Conservation (phyloP, 1,139 yeast genomes). For the Debaryomyces subglobosus region DNA sequence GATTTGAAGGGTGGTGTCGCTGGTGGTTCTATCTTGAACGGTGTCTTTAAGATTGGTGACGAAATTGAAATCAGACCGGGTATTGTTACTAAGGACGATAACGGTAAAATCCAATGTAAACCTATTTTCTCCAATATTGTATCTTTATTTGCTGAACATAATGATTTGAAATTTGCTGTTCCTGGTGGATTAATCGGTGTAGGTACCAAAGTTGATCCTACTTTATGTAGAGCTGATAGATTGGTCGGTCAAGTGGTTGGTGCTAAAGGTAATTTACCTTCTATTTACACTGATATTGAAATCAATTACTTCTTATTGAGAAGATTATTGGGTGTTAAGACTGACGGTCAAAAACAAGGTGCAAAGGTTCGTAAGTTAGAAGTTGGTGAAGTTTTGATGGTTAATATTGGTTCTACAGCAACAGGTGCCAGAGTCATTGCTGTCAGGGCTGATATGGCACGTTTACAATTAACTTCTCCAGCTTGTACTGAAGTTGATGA, state of each 20-base stretch:
- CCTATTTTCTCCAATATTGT: slow-evolving; percentile 95
- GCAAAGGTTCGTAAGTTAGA: slow-evolving; percentile 96
- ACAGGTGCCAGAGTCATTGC: slow-evolving; percentile 99
- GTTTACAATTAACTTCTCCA: slow-evolving; percentile 93
- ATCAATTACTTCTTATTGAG: slow-evolving; percentile 95
- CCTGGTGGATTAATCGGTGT: slow-evolving; percentile 99
- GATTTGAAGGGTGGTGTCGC: slow-evolving; percentile 99
- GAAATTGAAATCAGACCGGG: slow-evolving; percentile 99
- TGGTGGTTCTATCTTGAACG: slow-evolving; percentile 96
- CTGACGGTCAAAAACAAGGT: slow-evolving; percentile 92
- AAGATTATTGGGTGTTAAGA: slow-evolving; percentile 97
- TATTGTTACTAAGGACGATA: slow-evolving; percentile 93
- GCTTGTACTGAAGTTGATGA: slow-evolving; percentile 98
- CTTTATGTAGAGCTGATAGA: slow-evolving; percentile 98
- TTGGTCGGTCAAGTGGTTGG: slow-evolving; percentile 99
- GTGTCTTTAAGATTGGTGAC: slow-evolving; percentile 96
- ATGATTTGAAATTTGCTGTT: slow-evolving; percentile 96
- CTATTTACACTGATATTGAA: slow-evolving; percentile 95
- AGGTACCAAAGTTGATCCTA: slow-evolving; percentile 98
- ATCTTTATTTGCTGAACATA: slow-evolving; percentile 95
- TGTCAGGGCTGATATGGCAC: slow-evolving; percentile 99
- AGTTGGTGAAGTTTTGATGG: slow-evolving; percentile 96
- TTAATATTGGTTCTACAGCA: slow-evolving; percentile 98
- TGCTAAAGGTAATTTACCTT: slow-evolving; percentile 93
- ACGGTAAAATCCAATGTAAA: slow-evolving; percentile 91